A percentile compares a stretch with the other conserved stretches of the same genome.
These are phyloP conservation scores for Gossypium sturtianum DNA, from an alignment of 345 rosid species.

Conservation along the genomic window DNA sequence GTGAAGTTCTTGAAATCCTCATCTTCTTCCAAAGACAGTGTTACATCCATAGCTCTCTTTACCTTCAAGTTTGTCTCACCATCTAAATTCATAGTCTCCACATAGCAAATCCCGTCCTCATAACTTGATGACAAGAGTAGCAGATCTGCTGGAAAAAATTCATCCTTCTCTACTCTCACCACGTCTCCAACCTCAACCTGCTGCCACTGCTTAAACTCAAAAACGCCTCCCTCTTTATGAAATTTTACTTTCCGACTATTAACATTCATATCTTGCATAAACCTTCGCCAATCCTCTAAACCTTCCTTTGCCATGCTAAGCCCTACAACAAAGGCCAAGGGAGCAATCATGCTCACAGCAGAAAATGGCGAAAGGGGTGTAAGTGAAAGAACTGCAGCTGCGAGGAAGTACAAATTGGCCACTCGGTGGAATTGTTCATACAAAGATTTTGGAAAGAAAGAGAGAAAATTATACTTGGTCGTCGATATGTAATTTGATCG, in stretches of 20 bases:
- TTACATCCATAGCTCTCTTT: constrained; percentile 70
- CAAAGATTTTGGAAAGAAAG: constrained; percentile 82
- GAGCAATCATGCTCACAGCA: constrained; percentile 86
- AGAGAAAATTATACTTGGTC: constrained; percentile 64
- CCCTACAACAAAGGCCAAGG: constrained; percentile 83
- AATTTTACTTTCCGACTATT: constrained; percentile 61
- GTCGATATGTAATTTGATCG: constrained; percentile 81
- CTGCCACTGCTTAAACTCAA: constrained; percentile 62
- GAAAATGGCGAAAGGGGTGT: constrained; percentile 79
- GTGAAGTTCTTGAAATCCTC: constrained; percentile 52
- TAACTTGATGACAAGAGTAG: constrained; percentile 81
- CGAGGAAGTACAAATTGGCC: constrained; percentile 89
- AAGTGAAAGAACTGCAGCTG: constrained; percentile 72
- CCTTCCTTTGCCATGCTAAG: constrained; percentile 93
- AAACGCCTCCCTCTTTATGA: constrained; percentile 54
- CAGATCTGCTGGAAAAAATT: constrained; percentile 90
- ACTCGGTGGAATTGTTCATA: constrained; percentile 93
- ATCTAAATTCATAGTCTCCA: constrained; percentile 97
- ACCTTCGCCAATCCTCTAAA: constrained; percentile 94
- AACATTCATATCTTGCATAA: constrained; percentile 84
- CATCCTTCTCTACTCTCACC: constrained; percentile 83
- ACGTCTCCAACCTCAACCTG: constrained; percentile 76
- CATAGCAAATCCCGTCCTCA: constrained; percentile 94
- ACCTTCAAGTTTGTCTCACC: constrained; percentile 97
- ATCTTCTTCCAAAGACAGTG: constrained; percentile 58